These are phyloP conservation scores for Fusarium musae DNA, from an alignment of 2,329 filamentous ascomycete genomes.

Conservation along the genomic window DNA sequence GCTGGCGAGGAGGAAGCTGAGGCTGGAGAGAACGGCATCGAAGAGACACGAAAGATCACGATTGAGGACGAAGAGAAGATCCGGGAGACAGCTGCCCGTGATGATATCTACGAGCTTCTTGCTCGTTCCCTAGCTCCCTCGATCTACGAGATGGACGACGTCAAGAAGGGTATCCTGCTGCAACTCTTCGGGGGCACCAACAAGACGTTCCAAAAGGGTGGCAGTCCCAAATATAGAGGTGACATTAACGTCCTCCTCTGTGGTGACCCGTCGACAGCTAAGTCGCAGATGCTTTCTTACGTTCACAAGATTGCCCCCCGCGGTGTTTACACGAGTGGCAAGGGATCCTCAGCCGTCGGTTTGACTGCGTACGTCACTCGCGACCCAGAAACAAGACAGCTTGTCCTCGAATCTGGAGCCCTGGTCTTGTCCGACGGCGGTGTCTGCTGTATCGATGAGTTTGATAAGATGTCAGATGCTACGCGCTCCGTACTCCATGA, in stretches of 20 bases:
- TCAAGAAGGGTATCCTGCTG: slow-evolving; percentile 97
- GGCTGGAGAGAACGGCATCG: slow-evolving; percentile 77
- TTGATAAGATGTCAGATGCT: slow-evolving; percentile 85
- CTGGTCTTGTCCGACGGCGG: slow-evolving; percentile 83
- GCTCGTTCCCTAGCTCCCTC: slow-evolving; percentile 92
- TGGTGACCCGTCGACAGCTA: slow-evolving; percentile 95
- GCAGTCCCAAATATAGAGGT: slow-evolving; percentile 93
- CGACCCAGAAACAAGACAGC: slow-evolving; percentile 81
- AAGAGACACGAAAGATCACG: slow-evolving; percentile 84
- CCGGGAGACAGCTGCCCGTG: slow-evolving; percentile 78
- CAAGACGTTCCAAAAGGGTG: slow-evolving; percentile 96
- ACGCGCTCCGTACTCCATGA: slow-evolving; percentile 86
- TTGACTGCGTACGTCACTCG: slow-evolving; percentile 84
- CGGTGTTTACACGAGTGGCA: slow-evolving; percentile 82
- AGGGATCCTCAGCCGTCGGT: slow-evolving; percentile 84
- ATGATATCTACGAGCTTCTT: slow-evolving; percentile 93
- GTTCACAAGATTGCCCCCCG: slow-evolving; percentile 98
- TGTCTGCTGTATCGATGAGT: slow-evolving; percentile 87
- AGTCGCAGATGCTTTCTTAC: slow-evolving; percentile 94
- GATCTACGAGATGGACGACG: slow-evolving; percentile 97
- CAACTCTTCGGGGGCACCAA: slow-evolving; percentile 98
- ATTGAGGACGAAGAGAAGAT: slow-evolving; percentile 93
- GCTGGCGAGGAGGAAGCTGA: slow-evolving; percentile 74
- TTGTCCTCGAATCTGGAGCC: slow-evolving; percentile 83
- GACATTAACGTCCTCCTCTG: slow-evolving; percentile 98